A percentile compares a stretch with the other conserved stretches of the same genome.
Conservation (phyloP, 257 asterid species). For the Misopates orontium region DNA sequence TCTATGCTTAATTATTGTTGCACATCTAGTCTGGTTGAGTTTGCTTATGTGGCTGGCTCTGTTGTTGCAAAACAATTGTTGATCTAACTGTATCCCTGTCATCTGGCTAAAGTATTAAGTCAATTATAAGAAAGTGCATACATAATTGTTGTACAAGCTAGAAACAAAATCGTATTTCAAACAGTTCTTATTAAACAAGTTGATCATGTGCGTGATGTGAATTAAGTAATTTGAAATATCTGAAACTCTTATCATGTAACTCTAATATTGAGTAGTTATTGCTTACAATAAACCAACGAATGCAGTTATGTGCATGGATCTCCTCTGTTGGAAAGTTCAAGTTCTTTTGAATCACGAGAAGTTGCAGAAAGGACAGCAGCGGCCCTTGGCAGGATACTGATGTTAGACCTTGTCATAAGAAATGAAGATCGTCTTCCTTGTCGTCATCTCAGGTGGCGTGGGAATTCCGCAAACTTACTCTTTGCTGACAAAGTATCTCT, state of each 20-base stretch:
- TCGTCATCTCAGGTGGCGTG: slow-evolving; percentile 96
- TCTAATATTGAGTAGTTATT: slow-evolving; percentile 10
- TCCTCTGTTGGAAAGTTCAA: slow-evolving; percentile 82
- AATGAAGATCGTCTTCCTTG: slow-evolving; percentile 98
- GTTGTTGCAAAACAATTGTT: neutral
- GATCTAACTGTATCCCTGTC: neutral
- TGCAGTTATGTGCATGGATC: slow-evolving; percentile 89
- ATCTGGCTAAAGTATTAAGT: slow-evolving; percentile 1
- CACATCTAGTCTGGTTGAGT: slow-evolving; percentile 20
- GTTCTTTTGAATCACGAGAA: slow-evolving; percentile 82
- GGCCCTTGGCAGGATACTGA: slow-evolving; percentile 87
- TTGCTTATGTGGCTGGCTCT: slow-evolving; percentile 18
- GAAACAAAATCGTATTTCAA: slow-evolving; percentile 14
- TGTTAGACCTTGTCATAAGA: slow-evolving; percentile 96
- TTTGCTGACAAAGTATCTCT: slow-evolving; percentile 65
- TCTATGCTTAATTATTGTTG: slow-evolving; percentile 11
- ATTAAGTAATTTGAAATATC: neutral
- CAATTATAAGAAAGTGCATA: slow-evolving; percentile 6
- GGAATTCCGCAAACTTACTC: slow-evolving; percentile 83
- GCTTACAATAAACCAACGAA: slow-evolving; percentile 20
- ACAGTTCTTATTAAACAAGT: slow-evolving; percentile 11
- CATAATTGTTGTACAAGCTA: neutral
- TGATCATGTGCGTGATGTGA: neutral
- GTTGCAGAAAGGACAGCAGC: slow-evolving; percentile 79
- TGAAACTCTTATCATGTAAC: slow-evolving; percentile 5